These are phyloP conservation scores for Hippophae gyantsensis DNA, from an alignment of 306 rosid genomes.

Conservation along the genomic window DNA sequence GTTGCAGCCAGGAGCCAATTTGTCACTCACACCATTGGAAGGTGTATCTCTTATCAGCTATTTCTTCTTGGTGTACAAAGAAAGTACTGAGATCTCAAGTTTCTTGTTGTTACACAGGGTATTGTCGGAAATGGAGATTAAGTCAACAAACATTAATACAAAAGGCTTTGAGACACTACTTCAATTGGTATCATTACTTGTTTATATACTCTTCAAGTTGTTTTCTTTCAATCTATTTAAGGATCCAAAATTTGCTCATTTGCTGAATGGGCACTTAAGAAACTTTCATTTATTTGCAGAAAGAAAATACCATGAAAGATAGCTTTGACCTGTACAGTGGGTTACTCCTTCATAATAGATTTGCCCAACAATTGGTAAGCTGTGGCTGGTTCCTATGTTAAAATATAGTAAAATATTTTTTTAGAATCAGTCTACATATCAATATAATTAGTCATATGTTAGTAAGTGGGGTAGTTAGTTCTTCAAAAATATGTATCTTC, in stretches of 20 bases:
- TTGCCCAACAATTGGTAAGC: slow-evolving; percentile 59
- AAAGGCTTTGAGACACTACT: slow-evolving; percentile 41
- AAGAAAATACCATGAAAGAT: slow-evolving; percentile 28
- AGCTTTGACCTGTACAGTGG: slow-evolving; percentile 55
- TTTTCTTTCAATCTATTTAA: background rate
- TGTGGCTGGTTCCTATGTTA: background rate
- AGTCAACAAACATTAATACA: slow-evolving; percentile 45
- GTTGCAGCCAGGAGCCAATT: slow-evolving; percentile 59
- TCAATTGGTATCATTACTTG: slow-evolving; percentile 29
- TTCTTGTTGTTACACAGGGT: slow-evolving; percentile 22
- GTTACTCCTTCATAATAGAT: slow-evolving; percentile 34
- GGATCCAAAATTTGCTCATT: background rate
- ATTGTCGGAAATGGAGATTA: slow-evolving; percentile 40
- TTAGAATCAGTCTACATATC: too few relatives aligned
- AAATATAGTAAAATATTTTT: too few relatives aligned
- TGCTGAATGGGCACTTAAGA: background rate
- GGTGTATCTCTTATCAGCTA: slow-evolving; percentile 20
- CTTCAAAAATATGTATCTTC: background rate
- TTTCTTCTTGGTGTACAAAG: background rate
- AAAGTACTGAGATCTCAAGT: background rate
- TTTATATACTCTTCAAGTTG: background rate
- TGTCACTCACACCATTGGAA: slow-evolving; percentile 54
- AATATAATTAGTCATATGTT: too few relatives aligned
- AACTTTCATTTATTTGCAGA: slow-evolving; percentile 33
- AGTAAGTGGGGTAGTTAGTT: too few relatives aligned